Base-by-base conservation (phyloP, 345 rosid genomes). In the Passiflora organensis region DNA sequence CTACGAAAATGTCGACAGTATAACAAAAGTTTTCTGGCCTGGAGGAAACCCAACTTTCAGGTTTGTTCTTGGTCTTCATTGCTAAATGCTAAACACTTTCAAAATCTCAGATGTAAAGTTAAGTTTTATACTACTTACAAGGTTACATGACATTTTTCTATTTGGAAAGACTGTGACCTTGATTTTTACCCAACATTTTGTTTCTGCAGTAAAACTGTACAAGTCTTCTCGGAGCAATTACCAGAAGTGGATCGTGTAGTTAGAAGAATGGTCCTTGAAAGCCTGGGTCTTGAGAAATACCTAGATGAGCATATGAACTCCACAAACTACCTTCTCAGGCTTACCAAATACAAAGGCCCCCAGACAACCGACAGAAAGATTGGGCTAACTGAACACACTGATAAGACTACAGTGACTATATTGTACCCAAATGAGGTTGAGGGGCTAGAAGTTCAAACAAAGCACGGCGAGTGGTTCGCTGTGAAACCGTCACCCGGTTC, bases 351-450 rank as follows among this genome's bases (percentile, higher is more conserved):
- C 55, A 53, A 65, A 57, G 50, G 36, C 12, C 76, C 60, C 16
- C 39, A 55, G 21, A 38, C 51, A 0, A 42, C 5, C 18, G 44
- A 14, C 10, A 37, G 47, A 8, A 71, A 69, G 53, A 47, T 47
- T 66, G 61, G 45, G 39, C 55, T 76, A 37, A 55, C 57, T 1
- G 45, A 54, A 25, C 88, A 81, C 42, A 82, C 81, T 0, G 95
- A 83, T 46, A 78, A 79, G 62, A 75, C 72, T 60, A 68, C 81
- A 46, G 20, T 76, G 4, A 71, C 84, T 1, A 72, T 87, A 15
- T 82, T 84, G 62, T 78, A 77, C 57, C 88, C 78, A 48, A 78
- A 80, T 55, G 63, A 79, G 17, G 77, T 82, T 2, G 66, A 63
- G 55, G 89, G 83, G 42, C 63, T 84, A 41, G 76, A 80, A 65